Evolutionary conservation across 192 early-diverging fungal genomes (phyloP).

Genomic region (Coemansia guatemalensis): DNA sequence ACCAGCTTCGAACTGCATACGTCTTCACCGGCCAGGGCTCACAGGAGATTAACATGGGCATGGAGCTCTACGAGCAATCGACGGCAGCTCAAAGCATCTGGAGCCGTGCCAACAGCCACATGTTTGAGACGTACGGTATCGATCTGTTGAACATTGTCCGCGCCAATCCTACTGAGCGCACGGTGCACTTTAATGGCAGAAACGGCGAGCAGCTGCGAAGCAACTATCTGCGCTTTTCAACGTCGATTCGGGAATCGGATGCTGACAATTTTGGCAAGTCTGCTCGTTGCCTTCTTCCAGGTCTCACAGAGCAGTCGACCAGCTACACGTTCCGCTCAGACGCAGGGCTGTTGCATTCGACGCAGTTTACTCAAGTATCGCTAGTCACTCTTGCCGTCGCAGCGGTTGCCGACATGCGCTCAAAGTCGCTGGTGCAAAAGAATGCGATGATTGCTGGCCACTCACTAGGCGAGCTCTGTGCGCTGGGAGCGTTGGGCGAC

Average conservation of each 20-base stretch:
- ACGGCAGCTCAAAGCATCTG: conserved; percentile 79
- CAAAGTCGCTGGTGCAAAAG: conserved; percentile 72
- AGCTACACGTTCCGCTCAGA: conserved; percentile 79
- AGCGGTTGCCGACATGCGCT: conserved; percentile 80
- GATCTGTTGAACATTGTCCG: conserved; percentile 88
- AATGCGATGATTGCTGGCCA: conserved; percentile 87
- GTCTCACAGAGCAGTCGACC: conserved; percentile 32
- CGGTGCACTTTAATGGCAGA: conserved; percentile 82
- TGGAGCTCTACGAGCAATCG: conserved; percentile 82
- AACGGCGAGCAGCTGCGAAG: conserved; percentile 78
- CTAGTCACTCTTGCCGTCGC: conserved; percentile 85
- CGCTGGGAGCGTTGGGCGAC: conserved; percentile 67
- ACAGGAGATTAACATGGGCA: conserved; percentile 93
- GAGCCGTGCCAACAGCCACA: conserved; percentile 85
- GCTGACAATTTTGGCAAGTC: conserved; percentile 49
- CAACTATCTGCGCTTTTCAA: conserved; percentile 62
- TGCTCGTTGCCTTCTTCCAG: too few relatives aligned
- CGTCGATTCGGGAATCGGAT: conserved; percentile 62
- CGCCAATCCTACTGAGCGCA: conserved; percentile 64
- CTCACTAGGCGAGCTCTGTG: conserved; percentile 89
- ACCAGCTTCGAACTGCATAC: conserved; percentile 82
- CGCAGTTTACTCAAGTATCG: conserved; percentile 90
- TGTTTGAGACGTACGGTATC: conserved; percentile 79
- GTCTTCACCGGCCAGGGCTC: conserved; percentile 95
- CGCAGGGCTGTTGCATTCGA: conserved; percentile 80